Evolutionary conservation across 192 early-diverging fungal species (phyloP).

Genomic region (Backusella macrospora): DNA sequence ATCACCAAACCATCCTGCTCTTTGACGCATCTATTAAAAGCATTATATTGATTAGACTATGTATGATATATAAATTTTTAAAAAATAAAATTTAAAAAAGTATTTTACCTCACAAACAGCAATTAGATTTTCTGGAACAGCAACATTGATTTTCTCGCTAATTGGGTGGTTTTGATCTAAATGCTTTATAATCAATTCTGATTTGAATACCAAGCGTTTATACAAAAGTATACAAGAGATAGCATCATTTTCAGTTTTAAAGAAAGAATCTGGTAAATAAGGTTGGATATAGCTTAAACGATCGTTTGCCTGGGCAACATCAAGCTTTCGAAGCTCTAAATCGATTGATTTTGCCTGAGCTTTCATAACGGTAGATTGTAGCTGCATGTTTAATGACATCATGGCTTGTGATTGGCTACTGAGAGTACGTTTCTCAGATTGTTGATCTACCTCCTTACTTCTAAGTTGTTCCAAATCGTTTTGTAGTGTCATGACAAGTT

Average conservation of each 20-base stretch:
- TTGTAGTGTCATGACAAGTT: constrained; percentile 77
- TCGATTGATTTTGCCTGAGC: constrained; percentile 90
- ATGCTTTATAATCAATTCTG: constrained; percentile 73
- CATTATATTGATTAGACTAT: neutral
- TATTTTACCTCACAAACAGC: constrained; percentile 53
- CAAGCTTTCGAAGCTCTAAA: constrained; percentile 85
- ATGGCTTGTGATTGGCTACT: constrained; percentile 79
- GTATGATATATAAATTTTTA: neutral
- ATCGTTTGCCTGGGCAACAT: constrained; percentile 81
- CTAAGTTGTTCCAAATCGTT: constrained; percentile 74
- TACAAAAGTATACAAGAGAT: constrained; percentile 76
- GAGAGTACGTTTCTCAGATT: constrained; percentile 54
- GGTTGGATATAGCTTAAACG: constrained; percentile 65
- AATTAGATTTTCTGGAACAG: constrained; percentile 56
- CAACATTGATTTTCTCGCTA: constrained; percentile 59
- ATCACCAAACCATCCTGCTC: constrained; percentile 68
- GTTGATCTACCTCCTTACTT: constrained; percentile 65
- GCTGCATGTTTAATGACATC: constrained; percentile 76
- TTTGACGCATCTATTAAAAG: constrained; percentile 59
- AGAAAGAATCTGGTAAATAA: constrained; percentile 87
- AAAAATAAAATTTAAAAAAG: neutral
- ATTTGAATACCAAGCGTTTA: constrained; percentile 82
- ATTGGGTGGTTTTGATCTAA: constrained; percentile 62
- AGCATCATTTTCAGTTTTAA: constrained; percentile 76
- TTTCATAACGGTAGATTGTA: constrained; percentile 81